Conservation (phyloP, 2,329 filamentous ascomycete species). For the Ascochyta lentis region DNA sequence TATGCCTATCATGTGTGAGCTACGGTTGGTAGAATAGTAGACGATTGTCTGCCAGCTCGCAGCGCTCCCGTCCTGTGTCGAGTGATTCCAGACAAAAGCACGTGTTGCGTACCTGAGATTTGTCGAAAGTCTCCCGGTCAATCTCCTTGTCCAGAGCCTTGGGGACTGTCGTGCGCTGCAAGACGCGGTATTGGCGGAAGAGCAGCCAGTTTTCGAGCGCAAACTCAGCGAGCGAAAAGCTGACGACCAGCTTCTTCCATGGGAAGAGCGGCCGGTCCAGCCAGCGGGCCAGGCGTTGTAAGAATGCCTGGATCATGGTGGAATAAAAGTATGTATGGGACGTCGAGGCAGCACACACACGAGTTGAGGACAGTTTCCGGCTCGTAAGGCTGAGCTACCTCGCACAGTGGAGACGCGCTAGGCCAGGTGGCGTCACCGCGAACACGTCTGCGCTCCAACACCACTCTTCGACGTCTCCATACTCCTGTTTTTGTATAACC, state of each 20-base stretch:
- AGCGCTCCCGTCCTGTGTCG: too few relatives aligned
- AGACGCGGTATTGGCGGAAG: conserved; percentile 85
- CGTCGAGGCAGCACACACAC: conserved; percentile 18
- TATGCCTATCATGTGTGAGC: conserved; percentile 66
- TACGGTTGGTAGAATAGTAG: neutral
- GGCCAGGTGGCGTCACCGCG: conserved; percentile 5
- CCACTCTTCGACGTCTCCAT: neutral
- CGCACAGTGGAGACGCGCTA: conserved; percentile 10
- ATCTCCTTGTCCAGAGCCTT: conserved; percentile 89
- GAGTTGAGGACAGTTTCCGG: conserved; percentile 34
- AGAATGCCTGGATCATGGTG: conserved; percentile 48
- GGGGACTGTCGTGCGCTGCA: conserved; percentile 80
- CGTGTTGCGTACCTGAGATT: conserved; percentile 71
- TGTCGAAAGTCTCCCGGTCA: conserved; percentile 88
- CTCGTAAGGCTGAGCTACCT: conserved; percentile 20
- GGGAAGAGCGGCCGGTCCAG: conserved; percentile 93
- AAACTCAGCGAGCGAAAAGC: conserved; percentile 92
- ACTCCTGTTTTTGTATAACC: too few relatives aligned
- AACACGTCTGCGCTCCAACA: neutral
- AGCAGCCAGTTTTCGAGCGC: conserved; percentile 89
- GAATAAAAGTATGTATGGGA: conserved; percentile 12
- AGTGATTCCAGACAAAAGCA: neutral
- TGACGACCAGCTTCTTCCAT: conserved; percentile 95
- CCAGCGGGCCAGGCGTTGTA: conserved; percentile 75
- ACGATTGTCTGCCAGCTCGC: neutral